phyloP scores from a whole-genome alignment of 2,329 filamentous ascomycete species.

The Calonectria honghensis region DNA sequence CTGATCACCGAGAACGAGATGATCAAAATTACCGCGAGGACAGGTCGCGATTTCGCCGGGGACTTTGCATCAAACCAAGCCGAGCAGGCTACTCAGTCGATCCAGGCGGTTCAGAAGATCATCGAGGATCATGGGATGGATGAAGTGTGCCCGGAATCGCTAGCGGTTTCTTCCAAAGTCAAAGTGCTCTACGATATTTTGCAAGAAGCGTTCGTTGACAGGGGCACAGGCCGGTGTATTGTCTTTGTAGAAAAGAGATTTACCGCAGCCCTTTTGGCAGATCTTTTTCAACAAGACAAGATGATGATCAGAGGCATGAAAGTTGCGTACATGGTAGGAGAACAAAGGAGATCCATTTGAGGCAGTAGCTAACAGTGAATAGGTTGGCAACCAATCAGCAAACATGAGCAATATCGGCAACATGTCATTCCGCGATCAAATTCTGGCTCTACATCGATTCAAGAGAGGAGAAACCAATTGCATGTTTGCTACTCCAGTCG shows the following conservation, averaged over 20 bases:
- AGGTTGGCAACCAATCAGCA: slow-evolving; percentile 56
- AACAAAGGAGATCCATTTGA: too few relatives aligned
- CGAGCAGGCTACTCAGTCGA: slow-evolving; percentile 71
- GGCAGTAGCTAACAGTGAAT: slow-evolving; percentile 7
- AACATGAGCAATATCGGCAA: slow-evolving; percentile 71
- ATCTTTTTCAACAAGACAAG: slow-evolving; percentile 76
- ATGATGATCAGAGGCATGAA: slow-evolving; percentile 76
- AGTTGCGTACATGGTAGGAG: slow-evolving; percentile 76
- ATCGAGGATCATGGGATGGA: slow-evolving; percentile 72
- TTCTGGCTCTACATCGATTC: slow-evolving; percentile 81
- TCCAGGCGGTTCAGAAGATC: slow-evolving; percentile 75
- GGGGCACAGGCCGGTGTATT: slow-evolving; percentile 77
- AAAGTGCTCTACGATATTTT: slow-evolving; percentile 77
- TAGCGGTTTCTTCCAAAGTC: slow-evolving; percentile 83
- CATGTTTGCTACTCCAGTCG: slow-evolving; percentile 80
- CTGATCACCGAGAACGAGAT: slow-evolving; percentile 78
- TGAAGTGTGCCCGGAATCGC: slow-evolving; percentile 54
- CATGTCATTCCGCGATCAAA: slow-evolving; percentile 83
- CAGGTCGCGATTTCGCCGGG: slow-evolving; percentile 62
- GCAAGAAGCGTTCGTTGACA: slow-evolving; percentile 77
- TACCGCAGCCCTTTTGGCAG: slow-evolving; percentile 83
- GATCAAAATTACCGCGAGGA: slow-evolving; percentile 75
- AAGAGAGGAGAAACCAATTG: slow-evolving; percentile 76
- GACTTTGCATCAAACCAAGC: slow-evolving; percentile 43
- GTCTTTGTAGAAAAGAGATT: slow-evolving; percentile 89